phyloP scores from a whole-genome alignment of 495 filamentous ascomycete genomes.

The Talaromyces borbonicus region DNA sequence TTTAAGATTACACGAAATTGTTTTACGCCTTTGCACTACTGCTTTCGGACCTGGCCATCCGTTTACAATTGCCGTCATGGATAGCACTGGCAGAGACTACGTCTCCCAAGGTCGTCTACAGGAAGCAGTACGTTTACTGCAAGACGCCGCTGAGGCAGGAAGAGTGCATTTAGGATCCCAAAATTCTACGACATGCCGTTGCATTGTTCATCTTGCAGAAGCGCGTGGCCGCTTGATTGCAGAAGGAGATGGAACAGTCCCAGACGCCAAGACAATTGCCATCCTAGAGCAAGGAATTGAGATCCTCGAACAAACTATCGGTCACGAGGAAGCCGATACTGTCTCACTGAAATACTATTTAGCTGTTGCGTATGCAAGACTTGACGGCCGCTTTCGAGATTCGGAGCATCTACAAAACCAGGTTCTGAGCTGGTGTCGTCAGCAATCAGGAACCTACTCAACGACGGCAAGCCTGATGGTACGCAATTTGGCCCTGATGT shows the following conservation, averaged over 20 bases:
- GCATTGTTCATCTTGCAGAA: conserved; percentile 4
- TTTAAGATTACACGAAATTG: conserved; percentile 1
- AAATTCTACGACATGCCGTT: conserved; percentile 7
- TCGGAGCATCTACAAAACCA: conserved; percentile 4
- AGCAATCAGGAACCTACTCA: background rate
- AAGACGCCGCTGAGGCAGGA: conserved; percentile 6
- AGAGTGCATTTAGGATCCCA: conserved; percentile 6
- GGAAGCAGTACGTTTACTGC: conserved; percentile 11
- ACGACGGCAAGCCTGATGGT: conserved; percentile 4
- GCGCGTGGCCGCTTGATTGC: conserved; percentile 6
- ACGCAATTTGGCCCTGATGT: conserved; percentile 6
- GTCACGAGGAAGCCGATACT: conserved; percentile 3
- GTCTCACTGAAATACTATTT: conserved; percentile 8
- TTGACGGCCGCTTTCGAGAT: conserved; percentile 6
- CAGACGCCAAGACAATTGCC: conserved; percentile 3
- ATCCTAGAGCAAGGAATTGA: conserved; percentile 6
- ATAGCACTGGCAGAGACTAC: conserved; percentile 6
- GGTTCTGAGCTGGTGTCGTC: conserved; percentile 4
- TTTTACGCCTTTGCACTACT: conserved; percentile 4
- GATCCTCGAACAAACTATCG: conserved; percentile 8
- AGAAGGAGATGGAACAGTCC: conserved; percentile 8
- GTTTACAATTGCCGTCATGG: conserved; percentile 7
- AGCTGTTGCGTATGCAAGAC: conserved; percentile 5
- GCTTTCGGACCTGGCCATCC: conserved; percentile 8
- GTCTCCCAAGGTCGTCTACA: conserved; percentile 1